phyloP scores from a whole-genome alignment of 352 stramenopile species.

The Achlya hypogyna region DNA sequence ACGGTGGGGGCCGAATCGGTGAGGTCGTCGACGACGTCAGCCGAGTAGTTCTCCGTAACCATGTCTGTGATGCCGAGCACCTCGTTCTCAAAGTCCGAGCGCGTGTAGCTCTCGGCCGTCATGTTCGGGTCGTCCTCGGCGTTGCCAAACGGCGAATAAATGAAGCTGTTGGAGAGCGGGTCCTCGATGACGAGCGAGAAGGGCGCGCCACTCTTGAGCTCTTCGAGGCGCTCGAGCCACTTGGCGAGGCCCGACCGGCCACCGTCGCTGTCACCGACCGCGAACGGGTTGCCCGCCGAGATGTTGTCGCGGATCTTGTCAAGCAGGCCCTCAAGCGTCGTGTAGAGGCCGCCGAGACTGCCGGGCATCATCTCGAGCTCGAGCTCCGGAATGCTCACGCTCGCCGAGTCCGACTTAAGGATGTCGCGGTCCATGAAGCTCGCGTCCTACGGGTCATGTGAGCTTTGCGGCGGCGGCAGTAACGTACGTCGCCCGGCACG shows the following conservation, averaged over 20 bases:
- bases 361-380: constrained; percentile 86
- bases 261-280: constrained; percentile 62
- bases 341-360: constrained; percentile 86
- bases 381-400: constrained; percentile 83
- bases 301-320: constrained; percentile 79
- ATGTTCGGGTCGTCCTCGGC: constrained; percentile 50
- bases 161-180: constrained; percentile 87
- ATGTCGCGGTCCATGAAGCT: constrained; percentile 84
- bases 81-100: constrained; percentile 87
- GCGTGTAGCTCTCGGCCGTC: constrained; percentile 76
- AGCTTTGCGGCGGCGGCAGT: background rate
- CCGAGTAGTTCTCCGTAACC: constrained; percentile 76
- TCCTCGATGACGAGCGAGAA: constrained; percentile 88
- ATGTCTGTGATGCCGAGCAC: constrained; percentile 90
- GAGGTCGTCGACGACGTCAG: constrained; percentile 27
- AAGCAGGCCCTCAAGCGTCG: constrained; percentile 89
- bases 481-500: constrained; percentile 24
- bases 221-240: constrained; percentile 43
- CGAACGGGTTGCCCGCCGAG: constrained; percentile 73
- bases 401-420: constrained; percentile 87
- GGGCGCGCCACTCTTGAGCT: constrained; percentile 49
- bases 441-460: constrained; percentile 24
- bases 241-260: constrained; percentile 44
- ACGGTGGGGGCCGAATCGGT: constrained; percentile 21
- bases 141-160: constrained; percentile 58